Evolutionary conservation across 495 filamentous ascomycete genomes (phyloP), one percentile per base, ranked within the genome.

Genomic region (Penicillium fimorum): DNA sequence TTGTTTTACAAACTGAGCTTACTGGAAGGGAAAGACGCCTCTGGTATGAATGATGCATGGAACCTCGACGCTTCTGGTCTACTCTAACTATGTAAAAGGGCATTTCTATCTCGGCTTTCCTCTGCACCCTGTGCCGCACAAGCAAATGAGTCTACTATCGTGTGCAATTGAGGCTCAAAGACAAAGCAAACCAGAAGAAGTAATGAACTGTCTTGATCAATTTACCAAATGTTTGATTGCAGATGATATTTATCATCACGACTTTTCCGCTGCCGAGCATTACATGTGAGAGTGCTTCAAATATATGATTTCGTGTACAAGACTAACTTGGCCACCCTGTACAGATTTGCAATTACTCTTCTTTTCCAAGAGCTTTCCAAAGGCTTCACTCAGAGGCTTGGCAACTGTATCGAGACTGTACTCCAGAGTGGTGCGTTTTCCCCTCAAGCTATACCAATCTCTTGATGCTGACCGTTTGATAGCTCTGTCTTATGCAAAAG

Each of bases 141-240:
- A 52, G 38, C 35, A 52, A 29, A 6, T 40, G 37, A 20, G n/a
- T 20, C 25, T 96, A 7, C 87, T 88, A 49, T 87, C 90, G 0
- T 94, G 91, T 60, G 84, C 87, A 54, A 69, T 88, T 3, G 90
- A 93, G 61, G 87, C 91, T 4, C 84, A 92, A 40, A 75, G 57
- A 83, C 80, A 27, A 55, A 60, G 8, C 76, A 83, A 51, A 82
- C 84, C 5, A 70, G 88, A 27, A 67, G 70, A 12, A 79, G 83
- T 49, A 11, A 5, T 56, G 8, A 17, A 18, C 9, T 56, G 53
- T 29, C 18, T 46, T 15, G 27, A 22, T 10, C 27, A 35, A 15
- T 54, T 54, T 7, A 22, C 20, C 10, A 27, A 41, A 4, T 41
- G 24, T 2, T 12, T 41, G 24, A 17, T 10, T 20, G 13, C 24